phyloP scores from a whole-genome alignment of 169 alveolate species.

The Eimeria sp. region DNA sequence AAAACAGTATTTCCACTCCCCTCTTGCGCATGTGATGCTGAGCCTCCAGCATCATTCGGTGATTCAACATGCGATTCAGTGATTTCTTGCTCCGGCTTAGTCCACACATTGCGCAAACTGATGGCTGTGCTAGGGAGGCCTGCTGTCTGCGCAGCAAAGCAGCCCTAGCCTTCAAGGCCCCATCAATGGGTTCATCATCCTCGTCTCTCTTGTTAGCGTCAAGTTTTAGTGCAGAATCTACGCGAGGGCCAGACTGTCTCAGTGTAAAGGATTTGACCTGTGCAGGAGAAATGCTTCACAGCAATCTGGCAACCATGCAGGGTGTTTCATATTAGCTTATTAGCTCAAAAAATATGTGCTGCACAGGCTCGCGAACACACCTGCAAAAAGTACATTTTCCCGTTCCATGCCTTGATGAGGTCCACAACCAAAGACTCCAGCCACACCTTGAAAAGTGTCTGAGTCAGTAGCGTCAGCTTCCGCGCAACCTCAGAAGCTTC shows the following conservation, averaged over 20 bases:
- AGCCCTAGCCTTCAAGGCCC: conserved; percentile 33
- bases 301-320: background rate
- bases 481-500: conserved; percentile 75
- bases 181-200: conserved; percentile 45
- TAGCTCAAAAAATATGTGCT: background rate
- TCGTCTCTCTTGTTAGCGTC: background rate
- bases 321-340: background rate
- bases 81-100: conserved; percentile 64
- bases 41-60: conserved; percentile 83
- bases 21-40: conserved; percentile 84
- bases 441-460: conserved; percentile 76
- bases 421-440: conserved; percentile 79
- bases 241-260: conserved; percentile 68
- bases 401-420: conserved; percentile 52
- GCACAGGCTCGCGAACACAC: conserved; percentile 40
- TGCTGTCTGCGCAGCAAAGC: conserved; percentile 62
- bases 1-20: conserved; percentile 71
- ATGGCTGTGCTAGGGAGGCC: conserved; percentile 44
- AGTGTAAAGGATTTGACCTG: conserved; percentile 81
- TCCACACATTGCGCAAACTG: conserved; percentile 82
- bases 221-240: conserved; percentile 11
- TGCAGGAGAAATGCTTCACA: background rate
- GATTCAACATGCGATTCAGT: conserved; percentile 58
- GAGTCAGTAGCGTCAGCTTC: conserved; percentile 67
- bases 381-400: conserved; percentile 76